phyloP scores from a whole-genome alignment of 805 yeast species.

The Monosporozyma siamensis region DNA sequence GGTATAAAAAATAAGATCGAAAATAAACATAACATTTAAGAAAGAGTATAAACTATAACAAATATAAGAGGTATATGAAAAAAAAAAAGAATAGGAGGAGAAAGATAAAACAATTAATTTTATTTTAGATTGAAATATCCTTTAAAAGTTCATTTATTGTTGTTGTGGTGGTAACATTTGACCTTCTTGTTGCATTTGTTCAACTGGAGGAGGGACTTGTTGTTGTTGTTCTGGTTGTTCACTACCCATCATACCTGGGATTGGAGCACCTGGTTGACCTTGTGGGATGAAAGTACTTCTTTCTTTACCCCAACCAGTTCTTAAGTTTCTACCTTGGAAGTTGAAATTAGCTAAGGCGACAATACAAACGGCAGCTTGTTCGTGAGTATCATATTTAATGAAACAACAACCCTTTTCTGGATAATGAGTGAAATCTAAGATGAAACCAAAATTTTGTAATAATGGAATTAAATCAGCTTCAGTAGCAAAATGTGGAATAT shows the following conservation, averaged over 20 bases:
- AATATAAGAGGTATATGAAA: too few species aligned
- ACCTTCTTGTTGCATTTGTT: slow-evolving; percentile 6
- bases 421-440: slow-evolving; percentile 70
- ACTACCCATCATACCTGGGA: slow-evolving; percentile 7
- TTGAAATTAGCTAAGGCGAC: slow-evolving; percentile 62
- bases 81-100: background rate
- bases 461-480: slow-evolving; percentile 67
- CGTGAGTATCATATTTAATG: slow-evolving; percentile 79
- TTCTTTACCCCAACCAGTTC: slow-evolving; percentile 83
- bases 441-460: slow-evolving; percentile 70
- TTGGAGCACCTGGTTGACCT: slow-evolving; percentile 11
- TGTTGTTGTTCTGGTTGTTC: slow-evolving; percentile 7
- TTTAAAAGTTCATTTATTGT: slow-evolving; percentile 1
- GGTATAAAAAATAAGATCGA: too few species aligned
- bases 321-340: slow-evolving; percentile 67
- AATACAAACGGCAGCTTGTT: slow-evolving; percentile 81
- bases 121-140: too few species aligned
- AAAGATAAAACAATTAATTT: background rate
- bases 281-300: slow-evolving; percentile 29
- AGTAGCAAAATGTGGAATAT: slow-evolving; percentile 66
- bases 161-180: slow-evolving; percentile 7
- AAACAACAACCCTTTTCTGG: slow-evolving; percentile 83
- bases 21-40: too few species aligned
- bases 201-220: slow-evolving; percentile 3
- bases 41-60: too few species aligned